Base-by-base conservation (phyloP, 441 rosid species). In the Pelargonium fulgidum region DNA sequence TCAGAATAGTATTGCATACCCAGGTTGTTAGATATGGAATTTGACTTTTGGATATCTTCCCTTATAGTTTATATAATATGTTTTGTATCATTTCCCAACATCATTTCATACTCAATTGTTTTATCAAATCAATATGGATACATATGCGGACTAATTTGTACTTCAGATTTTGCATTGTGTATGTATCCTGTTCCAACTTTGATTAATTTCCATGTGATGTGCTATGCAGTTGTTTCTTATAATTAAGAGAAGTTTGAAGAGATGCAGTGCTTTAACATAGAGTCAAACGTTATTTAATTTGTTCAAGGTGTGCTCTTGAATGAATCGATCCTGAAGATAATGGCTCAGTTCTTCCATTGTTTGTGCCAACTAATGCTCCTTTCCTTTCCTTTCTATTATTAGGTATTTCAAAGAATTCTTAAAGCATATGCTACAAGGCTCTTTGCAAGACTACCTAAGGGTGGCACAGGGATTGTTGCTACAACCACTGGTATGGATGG, bases 401-500 rank as follows among this genome's bases (percentile, higher is more conserved):
- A 92, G 99, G 98, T 95, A 42, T 95, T 95, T 81, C 97, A 95
- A 88, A 88, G 89, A 83, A 82, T 85, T 79, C 86, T 95, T n/a
- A 92, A 89, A 85, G 97, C 95, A 16, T 95, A 95, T 72, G 98
- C 95, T 36, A 75, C 88, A 69, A 95, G 88, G 91, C 95, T 95
- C 65, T 87, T 82, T 82, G 80, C 78, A 48, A 95, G 87, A 81
- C 86, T 95, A 69, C 99, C 99, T 7, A 95, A 89, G 82, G 92
- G 98, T 66, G 99, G 99, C 68, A 76, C 86, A 8, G 99, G 99
- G 69, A 85, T 95, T 71, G 99, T 95, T 78, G 99, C 99, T 29
- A 96, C 98, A 71, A 97, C 99, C 65, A 95, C 98, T 19, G 98
- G 99, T 68, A 88, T 88, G 88, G 99, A 95, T 71, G 92, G 96